A percentile compares a stretch with the other conserved stretches of the same genome.
These are phyloP conservation scores for Closterium sp. DNA, from an alignment of 139 green algal genomes.

Conservation along the genomic window DNA sequence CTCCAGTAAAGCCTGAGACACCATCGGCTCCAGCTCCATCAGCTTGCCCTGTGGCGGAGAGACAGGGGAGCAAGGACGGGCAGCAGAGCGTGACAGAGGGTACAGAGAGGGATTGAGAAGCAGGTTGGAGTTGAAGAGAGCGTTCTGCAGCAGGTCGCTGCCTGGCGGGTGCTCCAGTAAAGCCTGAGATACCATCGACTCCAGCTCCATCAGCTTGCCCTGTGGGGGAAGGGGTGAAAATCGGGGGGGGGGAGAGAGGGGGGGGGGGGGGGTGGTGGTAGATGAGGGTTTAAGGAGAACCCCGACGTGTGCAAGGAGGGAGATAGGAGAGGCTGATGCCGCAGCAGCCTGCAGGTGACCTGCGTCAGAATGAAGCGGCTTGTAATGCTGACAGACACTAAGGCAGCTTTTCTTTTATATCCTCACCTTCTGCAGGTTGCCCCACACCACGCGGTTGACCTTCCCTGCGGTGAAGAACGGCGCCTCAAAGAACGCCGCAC, in stretches of 20 bases:
- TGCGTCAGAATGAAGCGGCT: no score
- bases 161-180: conserved; percentile 32
- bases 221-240: neutral
- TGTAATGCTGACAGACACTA: no score
- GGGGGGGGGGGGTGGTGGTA: no score
- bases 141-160: conserved; percentile 16
- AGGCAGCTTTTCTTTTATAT: no score
- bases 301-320: no score
- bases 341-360: no score
- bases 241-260: no score
- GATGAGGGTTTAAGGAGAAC: no score
- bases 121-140: conserved; percentile 9
- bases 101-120: no score
- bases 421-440: neutral
- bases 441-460: neutral
- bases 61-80: neutral
- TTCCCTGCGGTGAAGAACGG: neutral
- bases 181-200: neutral
- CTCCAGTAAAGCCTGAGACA: conserved; percentile 19
- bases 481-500: neutral
- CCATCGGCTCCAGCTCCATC: neutral
- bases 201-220: neutral
- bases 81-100: no score
- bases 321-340: no score
- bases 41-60: neutral